Base-by-base conservation (phyloP, 768 basidiomycete species). In the Pleurotus tuber-regium region DNA sequence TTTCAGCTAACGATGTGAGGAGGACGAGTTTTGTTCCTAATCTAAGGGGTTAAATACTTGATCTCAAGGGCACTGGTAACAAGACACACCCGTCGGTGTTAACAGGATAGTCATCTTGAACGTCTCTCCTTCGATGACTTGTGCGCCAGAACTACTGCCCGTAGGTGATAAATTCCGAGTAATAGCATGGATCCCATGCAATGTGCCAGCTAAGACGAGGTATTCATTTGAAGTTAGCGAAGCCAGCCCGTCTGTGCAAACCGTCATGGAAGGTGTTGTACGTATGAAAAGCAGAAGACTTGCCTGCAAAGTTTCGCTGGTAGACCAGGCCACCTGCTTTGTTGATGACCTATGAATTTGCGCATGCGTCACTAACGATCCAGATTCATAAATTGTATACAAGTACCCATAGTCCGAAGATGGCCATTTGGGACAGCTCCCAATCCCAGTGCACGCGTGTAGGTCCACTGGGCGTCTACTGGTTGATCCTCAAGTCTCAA, bases 161-260 rank as follows among this genome's bases (percentile, higher is more conserved):
- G 79, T 82, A 2, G 97, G 96, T 4, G 90, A 92, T 39, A 99
- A 74, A 38, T 91, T 83, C 56, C 88, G 87, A 0, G 96, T 98
- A 59, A 98, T 98, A n/a, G 97, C 97, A 61, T 98, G 97, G 24
- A 99, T 96, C 44, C 96, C 95, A 57, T 98, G 97, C 30, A 98
- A 70, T 11, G 97, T 98, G 38, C 96, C 96, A 2, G 97, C 97
- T 33, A 98, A 82, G 14, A 98, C 91, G 49, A 99, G 83, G 58
- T 93, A 88, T 73, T 97, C 94, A 69, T 97, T 97, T 18, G 95
- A 92, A 5, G 90, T 89, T 48, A 96, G 74, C 52, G 86, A 81
- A 7, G 93, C 86, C 42, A 98, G 84, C n/a, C 92, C 94, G 58
- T 95, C 97, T 97, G 66, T 23, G n/a, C n/a, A 40, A 24, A 50